These are phyloP conservation scores for Miscanthus lutarioriparius DNA, from an alignment of 176 grass and related monocot genomes.

Conservation along the genomic window DNA sequence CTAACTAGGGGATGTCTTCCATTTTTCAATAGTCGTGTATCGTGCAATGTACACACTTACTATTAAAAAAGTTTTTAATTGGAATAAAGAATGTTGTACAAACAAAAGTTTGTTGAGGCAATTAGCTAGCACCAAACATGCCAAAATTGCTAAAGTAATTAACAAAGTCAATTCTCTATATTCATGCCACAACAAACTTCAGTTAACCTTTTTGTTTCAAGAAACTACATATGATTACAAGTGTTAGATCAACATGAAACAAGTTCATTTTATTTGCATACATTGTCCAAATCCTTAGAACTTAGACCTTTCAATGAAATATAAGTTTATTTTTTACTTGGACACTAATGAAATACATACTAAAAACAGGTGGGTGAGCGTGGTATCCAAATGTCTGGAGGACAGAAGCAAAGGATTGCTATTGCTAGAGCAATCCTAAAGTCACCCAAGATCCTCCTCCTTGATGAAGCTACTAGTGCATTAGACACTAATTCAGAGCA, in stretches of 20 bases:
- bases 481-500: slow-evolving; percentile 84
- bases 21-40: background rate
- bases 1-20: background rate
- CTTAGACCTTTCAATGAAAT: background rate
- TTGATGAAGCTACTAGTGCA: slow-evolving; percentile 92
- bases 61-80: background rate
- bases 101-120: background rate
- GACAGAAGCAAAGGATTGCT: slow-evolving; percentile 95
- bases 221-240: slow-evolving; percentile 3
- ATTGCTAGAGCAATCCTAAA: slow-evolving; percentile 87
- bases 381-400: slow-evolving; percentile 94
- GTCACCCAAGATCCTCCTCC: slow-evolving; percentile 89
- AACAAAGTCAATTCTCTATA: background rate
- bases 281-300: background rate
- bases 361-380: slow-evolving; percentile 73
- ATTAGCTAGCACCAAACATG: background rate
- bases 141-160: background rate
- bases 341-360: background rate
- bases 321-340: background rate
- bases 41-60: background rate
- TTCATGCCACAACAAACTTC: background rate
- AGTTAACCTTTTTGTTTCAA: background rate
- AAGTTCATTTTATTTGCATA: background rate
- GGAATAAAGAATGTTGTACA: background rate
- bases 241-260: background rate